These are phyloP conservation scores for Dichotomopilus funicola DNA, from an alignment of 2,329 filamentous ascomycete genomes.

Conservation along the genomic window DNA sequence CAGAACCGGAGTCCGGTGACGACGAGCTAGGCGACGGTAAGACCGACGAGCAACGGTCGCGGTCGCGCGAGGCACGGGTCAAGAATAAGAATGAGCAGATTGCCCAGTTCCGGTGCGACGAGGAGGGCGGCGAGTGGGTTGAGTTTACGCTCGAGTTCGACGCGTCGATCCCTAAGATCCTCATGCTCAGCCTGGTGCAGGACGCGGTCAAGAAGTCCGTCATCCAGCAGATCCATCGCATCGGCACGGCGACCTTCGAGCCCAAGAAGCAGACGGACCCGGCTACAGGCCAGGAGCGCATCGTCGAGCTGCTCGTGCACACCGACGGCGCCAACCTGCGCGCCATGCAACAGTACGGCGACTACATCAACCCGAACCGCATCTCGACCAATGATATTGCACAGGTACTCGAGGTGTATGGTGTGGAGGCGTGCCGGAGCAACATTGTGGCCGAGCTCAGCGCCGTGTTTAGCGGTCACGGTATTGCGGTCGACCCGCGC, in stretches of 20 bases:
- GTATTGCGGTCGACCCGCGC: conserved; percentile 83
- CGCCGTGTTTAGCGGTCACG: conserved; percentile 81
- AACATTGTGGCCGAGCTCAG: conserved; percentile 83
- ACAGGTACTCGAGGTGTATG: conserved; percentile 76
- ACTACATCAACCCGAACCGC: conserved; percentile 78
- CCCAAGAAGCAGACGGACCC: conserved; percentile 49
- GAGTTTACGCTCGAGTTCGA: conserved; percentile 79
- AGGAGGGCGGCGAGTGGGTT: conserved; percentile 65
- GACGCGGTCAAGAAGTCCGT: conserved; percentile 69
- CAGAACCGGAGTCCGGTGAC: conserved; percentile 28
- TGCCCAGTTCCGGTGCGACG: conserved; percentile 73
- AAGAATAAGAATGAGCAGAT: conserved; percentile 60
- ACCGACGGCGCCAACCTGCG: conserved; percentile 81
- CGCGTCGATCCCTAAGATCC: conserved; percentile 73
- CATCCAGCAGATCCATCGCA: conserved; percentile 77
- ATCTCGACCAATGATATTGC: conserved; percentile 91
- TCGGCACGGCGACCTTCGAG: conserved; percentile 65
- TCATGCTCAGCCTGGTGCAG: conserved; percentile 89
- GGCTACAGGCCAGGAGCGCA: conserved; percentile 41
- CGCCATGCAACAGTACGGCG: conserved; percentile 82
- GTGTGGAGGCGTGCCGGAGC: conserved; percentile 84
- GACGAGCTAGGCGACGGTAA: conserved; percentile 29
- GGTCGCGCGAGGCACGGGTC: conserved; percentile 51
- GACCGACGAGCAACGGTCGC: conserved; percentile 34
- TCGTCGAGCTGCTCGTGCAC: conserved; percentile 54